Percentiles rank a stretch among this genome's conserved stretches.
Evolutionary conservation across 768 basidiomycete genomes (phyloP).

Genomic region (Lentinula raphanica): DNA sequence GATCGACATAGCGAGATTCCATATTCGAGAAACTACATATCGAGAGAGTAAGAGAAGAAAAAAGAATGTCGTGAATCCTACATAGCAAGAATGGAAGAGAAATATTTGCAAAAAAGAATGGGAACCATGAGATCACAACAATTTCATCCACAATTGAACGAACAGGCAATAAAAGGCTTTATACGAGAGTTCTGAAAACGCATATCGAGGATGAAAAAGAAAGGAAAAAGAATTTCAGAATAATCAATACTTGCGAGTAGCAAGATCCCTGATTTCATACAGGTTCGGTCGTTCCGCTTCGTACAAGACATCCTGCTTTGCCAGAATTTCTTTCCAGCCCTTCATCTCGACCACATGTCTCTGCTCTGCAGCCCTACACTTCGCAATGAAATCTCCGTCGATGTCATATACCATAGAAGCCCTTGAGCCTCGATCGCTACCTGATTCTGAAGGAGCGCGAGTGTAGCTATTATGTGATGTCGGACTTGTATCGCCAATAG

Average conservation of each 20-base stretch:
- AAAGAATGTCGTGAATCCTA: slow-evolving; percentile 1
- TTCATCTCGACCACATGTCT: slow-evolving; percentile 82
- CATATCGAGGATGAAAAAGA: slow-evolving; percentile 11
- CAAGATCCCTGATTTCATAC: slow-evolving; percentile 80
- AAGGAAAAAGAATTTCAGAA: too few species aligned
- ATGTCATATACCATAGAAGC: slow-evolving; percentile 76
- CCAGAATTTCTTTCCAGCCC: slow-evolving; percentile 56
- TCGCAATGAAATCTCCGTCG: slow-evolving; percentile 66
- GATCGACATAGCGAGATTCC: slow-evolving; percentile 8
- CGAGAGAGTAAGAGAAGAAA: slow-evolving; percentile 10
- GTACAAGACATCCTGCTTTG: slow-evolving; percentile 31
- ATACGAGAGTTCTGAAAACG: slow-evolving; percentile 12
- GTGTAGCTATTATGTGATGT: slow-evolving; percentile 52
- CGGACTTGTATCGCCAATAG: slow-evolving; percentile 43
- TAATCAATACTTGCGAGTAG: slow-evolving; percentile 73
- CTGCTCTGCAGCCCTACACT: slow-evolving; percentile 73
- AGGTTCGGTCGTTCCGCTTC: slow-evolving; percentile 60
- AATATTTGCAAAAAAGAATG: slow-evolving; percentile 9
- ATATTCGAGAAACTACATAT: slow-evolving; percentile 28
- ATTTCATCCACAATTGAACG: slow-evolving; percentile 15
- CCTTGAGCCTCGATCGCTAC: slow-evolving; percentile 74
- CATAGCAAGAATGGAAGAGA: slow-evolving; percentile 4
- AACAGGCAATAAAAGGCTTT: slow-evolving; percentile 20
- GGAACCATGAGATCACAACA: slow-evolving; percentile 19
- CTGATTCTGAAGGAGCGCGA: slow-evolving; percentile 68